Percentiles rank a stretch among this genome's conserved stretches.
Conservation (phyloP, 2,329 filamentous ascomycete genomes). For the Coniochaeta sp. region DNA sequence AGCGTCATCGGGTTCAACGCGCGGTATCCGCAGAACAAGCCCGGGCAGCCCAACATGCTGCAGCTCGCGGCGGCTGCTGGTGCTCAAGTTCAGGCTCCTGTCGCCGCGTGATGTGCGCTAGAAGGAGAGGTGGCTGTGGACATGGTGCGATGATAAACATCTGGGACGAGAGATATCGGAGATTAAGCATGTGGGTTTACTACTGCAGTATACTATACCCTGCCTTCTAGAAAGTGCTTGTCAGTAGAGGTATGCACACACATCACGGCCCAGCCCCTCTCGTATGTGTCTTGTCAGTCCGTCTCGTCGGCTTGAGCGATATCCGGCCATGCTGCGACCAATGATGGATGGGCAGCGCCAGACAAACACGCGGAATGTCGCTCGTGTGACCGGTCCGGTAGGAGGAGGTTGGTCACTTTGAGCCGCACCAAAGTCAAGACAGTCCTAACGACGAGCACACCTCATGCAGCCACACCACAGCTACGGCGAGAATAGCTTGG, state of each 20-base stretch:
- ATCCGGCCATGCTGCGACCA: too few species aligned
- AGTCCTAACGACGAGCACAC: not conserved
- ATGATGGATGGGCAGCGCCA: not conserved
- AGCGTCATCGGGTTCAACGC: slow-evolving; percentile 41
- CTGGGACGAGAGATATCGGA: not conserved
- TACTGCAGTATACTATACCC: too few species aligned
- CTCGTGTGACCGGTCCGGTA: not conserved
- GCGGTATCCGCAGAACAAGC: slow-evolving; percentile 35
- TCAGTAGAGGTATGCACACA: not conserved
- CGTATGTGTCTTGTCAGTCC: not conserved
- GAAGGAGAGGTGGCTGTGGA: not conserved
- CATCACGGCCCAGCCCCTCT: not conserved
- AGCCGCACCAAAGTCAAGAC: not conserved
- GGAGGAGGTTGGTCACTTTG: not conserved
- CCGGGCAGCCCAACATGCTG: slow-evolving; percentile 30
- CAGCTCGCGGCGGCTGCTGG: not conserved
- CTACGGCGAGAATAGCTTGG: not conserved
- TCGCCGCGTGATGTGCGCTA: not conserved
- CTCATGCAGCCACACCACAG: not conserved
- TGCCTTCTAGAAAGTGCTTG: not conserved
- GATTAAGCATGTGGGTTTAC: not conserved
- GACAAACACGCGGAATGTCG: not conserved
- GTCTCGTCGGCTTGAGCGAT: too few species aligned
- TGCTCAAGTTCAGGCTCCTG: not conserved
- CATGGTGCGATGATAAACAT: not conserved